phyloP scores from a whole-genome alignment of 2,329 filamentous ascomycete species.

The Penicillium sumatraense region DNA sequence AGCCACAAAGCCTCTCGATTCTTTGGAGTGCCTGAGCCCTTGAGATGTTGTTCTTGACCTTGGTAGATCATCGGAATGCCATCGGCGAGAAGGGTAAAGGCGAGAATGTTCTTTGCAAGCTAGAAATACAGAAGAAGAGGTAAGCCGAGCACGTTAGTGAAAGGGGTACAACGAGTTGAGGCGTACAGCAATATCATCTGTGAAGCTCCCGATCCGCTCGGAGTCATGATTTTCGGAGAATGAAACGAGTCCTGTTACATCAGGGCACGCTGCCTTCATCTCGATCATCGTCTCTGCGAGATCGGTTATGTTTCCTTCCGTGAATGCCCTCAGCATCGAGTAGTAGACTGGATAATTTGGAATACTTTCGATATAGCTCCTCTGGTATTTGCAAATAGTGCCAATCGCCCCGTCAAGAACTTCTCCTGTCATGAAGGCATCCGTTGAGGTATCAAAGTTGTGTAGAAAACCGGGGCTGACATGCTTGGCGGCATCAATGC shows the following conservation, averaged over 20 bases:
- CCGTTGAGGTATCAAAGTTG: slow-evolving; percentile 38
- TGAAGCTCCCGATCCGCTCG: slow-evolving; percentile 57
- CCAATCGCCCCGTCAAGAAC: slow-evolving; percentile 41
- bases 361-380: slow-evolving; percentile 46
- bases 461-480: slow-evolving; percentile 48
- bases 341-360: slow-evolving; percentile 51
- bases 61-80: slow-evolving; percentile 53
- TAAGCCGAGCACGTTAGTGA: not conserved
- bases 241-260: slow-evolving; percentile 53
- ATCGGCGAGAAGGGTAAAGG: slow-evolving; percentile 63
- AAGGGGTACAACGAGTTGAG: not conserved
- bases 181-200: slow-evolving; percentile 54
- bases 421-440: slow-evolving; percentile 53
- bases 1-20: slow-evolving; percentile 61
- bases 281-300: slow-evolving; percentile 30
- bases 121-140: slow-evolving; percentile 1
- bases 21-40: slow-evolving; percentile 52
- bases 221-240: slow-evolving; percentile 67
- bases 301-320: slow-evolving; percentile 31
- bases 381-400: slow-evolving; percentile 48
- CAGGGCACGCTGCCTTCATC: slow-evolving; percentile 35
- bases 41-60: slow-evolving; percentile 63
- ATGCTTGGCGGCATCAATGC: slow-evolving; percentile 56
- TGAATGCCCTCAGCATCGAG: slow-evolving; percentile 38
- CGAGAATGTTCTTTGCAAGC: slow-evolving; percentile 64